Conservation (phyloP, 805 yeast genomes). For the Yarrowia bubula region DNA sequence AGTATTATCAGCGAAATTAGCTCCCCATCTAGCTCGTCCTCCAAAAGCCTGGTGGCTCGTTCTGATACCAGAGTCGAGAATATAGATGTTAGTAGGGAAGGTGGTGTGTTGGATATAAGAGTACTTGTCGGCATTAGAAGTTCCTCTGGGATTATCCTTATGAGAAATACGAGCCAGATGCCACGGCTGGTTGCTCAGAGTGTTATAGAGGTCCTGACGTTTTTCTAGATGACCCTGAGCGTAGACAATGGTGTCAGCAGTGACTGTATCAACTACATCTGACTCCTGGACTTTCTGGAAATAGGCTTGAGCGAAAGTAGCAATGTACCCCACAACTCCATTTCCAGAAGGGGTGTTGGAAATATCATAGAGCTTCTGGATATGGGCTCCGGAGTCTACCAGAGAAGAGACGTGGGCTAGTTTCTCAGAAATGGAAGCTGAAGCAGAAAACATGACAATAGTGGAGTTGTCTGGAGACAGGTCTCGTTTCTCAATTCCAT, state of each 20-base stretch:
- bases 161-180: neutral
- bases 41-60: slow-evolving; percentile 41
- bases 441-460: neutral
- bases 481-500: neutral
- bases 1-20: slow-evolving; percentile 52
- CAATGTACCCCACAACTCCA: neutral
- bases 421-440: neutral
- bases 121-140: neutral
- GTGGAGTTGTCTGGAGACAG: neutral
- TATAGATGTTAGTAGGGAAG: slow-evolving; percentile 50
- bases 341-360: neutral
- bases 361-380: neutral
- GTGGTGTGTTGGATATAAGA: neutral
- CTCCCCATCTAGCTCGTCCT: slow-evolving; percentile 37
- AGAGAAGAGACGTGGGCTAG: neutral
- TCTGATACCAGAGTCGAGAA: slow-evolving; percentile 74
- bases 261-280: neutral
- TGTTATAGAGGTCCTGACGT: neutral
- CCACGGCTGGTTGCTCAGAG: neutral
- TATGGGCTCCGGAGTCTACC: neutral
- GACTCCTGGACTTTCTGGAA: neutral
- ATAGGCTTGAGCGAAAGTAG: neutral
- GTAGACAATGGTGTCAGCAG: neutral
- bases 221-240: neutral
- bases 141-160: neutral